phyloP scores from a whole-genome alignment of 305 asterid species.

The Rubia peregrina region DNA sequence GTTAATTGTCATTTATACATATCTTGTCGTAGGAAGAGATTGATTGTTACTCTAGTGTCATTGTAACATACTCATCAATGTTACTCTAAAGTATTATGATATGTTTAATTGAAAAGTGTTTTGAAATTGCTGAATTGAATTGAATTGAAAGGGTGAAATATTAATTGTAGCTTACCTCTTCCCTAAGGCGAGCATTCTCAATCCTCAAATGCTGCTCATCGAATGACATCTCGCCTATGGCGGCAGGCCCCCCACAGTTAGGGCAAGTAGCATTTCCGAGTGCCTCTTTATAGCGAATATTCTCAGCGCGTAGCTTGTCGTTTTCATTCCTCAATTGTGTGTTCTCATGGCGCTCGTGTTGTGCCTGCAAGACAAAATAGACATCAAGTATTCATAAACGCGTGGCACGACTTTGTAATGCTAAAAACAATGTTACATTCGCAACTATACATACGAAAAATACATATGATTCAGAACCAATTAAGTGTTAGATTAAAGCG shows the following conservation, averaged over 20 bases:
- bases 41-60: no score
- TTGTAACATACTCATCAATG: neutral
- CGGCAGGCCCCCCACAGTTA: constrained; percentile 88
- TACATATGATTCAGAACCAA: neutral
- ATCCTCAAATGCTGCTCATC: constrained; percentile 93
- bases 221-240: constrained; percentile 89
- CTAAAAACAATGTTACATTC: neutral
- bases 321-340: constrained; percentile 69
- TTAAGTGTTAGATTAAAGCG: neutral
- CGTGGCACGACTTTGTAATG: neutral
- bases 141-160: neutral
- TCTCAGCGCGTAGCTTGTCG: constrained; percentile 85
- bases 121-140: neutral
- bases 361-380: constrained; percentile 44
- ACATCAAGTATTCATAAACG: neutral
- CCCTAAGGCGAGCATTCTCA: constrained; percentile 80
- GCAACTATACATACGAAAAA: neutral
- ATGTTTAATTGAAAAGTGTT: neutral
- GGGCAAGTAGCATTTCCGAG: constrained; percentile 80
- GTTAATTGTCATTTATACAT: no score
- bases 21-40: no score
- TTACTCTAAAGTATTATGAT: no score
- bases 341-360: constrained; percentile 81
- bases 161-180: constrained; percentile 44
- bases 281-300: constrained; percentile 77